These are phyloP conservation scores for Mortierella sp. DNA, from an alignment of 371 early-diverging fungal genomes.

Conservation along the genomic window DNA sequence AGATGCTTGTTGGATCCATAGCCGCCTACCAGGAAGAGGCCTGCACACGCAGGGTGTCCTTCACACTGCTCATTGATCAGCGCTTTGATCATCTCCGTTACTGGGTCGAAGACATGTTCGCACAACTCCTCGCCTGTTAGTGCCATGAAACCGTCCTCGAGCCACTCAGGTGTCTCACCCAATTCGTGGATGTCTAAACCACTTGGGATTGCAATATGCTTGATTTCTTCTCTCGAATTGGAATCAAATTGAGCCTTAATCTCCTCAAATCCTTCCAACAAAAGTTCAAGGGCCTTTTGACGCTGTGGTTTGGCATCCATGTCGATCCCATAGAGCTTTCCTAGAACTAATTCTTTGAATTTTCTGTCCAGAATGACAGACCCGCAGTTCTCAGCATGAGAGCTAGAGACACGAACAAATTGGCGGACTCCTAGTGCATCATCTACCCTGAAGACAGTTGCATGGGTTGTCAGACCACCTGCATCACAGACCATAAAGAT, in stretches of 20 bases:
- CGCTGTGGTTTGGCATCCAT: slow-evolving; percentile 48
- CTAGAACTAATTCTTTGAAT: slow-evolving; percentile 33
- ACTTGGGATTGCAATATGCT: slow-evolving; percentile 42
- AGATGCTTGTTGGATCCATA: slow-evolving; percentile 70
- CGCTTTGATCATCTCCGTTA: slow-evolving; percentile 61
- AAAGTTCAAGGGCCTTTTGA: slow-evolving; percentile 45
- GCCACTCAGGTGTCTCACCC: slow-evolving; percentile 28
- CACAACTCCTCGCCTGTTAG: slow-evolving; percentile 42
- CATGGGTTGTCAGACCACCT: slow-evolving; percentile 41
- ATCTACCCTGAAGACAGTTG: slow-evolving; percentile 42
- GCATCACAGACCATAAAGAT: slow-evolving; percentile 57
- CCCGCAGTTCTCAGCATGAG: slow-evolving; percentile 45
- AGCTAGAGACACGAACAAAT: slow-evolving; percentile 44
- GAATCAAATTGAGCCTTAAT: slow-evolving; percentile 50
- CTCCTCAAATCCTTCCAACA: slow-evolving; percentile 46
- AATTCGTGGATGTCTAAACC: slow-evolving; percentile 44
- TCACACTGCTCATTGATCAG: slow-evolving; percentile 60
- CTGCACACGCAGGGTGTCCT: slow-evolving; percentile 60
- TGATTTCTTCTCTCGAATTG: slow-evolving; percentile 32
- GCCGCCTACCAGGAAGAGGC: slow-evolving; percentile 71
- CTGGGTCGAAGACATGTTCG: slow-evolving; percentile 65
- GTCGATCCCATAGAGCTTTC: slow-evolving; percentile 25
- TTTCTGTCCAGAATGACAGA: slow-evolving; percentile 42
- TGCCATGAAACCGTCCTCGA: slow-evolving; percentile 50
- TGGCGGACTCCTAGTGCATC: slow-evolving; percentile 45